Evolutionary conservation across 768 basidiomycete species (phyloP).

Genomic region (Pisolithus marmoratus): DNA sequence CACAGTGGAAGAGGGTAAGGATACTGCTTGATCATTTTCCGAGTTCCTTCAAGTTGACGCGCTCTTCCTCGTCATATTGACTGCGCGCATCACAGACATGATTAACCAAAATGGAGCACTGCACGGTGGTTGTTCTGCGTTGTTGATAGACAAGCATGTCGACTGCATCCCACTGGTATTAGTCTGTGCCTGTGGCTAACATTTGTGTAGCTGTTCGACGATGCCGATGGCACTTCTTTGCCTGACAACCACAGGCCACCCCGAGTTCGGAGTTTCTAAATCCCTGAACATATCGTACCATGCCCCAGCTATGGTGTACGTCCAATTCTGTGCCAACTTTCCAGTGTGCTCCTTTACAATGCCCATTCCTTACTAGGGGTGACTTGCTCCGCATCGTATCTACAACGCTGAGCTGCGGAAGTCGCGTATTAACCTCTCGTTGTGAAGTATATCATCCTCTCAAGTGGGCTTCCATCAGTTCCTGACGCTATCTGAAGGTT

Average conservation of each 20-base stretch:
- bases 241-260: conserved; percentile 23
- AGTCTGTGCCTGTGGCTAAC: neutral
- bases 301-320: conserved; percentile 46
- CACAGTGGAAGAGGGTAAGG: conserved; percentile 39
- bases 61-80: too few relatives aligned
- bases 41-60: neutral
- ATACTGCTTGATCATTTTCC: neutral
- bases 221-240: conserved; percentile 35
- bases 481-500: conserved; percentile 31
- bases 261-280: conserved; percentile 40
- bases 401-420: conserved; percentile 46
- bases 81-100: conserved; percentile 39
- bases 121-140: conserved; percentile 53
- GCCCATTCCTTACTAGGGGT: conserved; percentile 28
- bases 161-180: neutral
- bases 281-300: conserved; percentile 50
- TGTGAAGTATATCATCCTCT: conserved; percentile 36
- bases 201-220: conserved; percentile 12
- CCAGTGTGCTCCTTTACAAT: neutral
- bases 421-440: conserved; percentile 40
- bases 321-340: neutral
- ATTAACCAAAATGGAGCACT: conserved; percentile 41
- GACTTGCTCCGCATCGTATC: conserved; percentile 47
- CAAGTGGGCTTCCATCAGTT: neutral
- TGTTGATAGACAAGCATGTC: conserved; percentile 48